Base-by-base conservation (phyloP, 805 yeast genomes). In the Saccharomycopsis sp. region DNA sequence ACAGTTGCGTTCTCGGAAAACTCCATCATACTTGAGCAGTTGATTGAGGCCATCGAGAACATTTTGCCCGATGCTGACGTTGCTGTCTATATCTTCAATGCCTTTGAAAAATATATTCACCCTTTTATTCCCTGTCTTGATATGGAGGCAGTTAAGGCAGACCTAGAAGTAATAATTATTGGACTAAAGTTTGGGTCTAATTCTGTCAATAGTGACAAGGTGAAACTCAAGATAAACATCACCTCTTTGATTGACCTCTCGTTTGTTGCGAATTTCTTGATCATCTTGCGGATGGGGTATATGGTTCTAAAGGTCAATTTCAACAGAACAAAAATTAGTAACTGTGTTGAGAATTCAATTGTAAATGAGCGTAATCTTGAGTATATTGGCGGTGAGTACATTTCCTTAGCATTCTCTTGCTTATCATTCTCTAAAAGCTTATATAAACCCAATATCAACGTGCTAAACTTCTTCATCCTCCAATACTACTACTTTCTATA, bases 71-170 rank as follows among this genome's bases (percentile, higher is more conserved):
- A 44, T 12, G 17, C 19, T 12, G 53, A 57, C n/a, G 34, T 57
- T 2, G 23, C 57, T 1, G 15, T 14, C 24, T 58, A 38, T 54
- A 52, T 60, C 15, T 60, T 52, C 22, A 25, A 52, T 2, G 35
- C 51, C 9, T 60, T 29, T 55, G 63, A 55, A 47, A 53, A 53
- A 22, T 58, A 49, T 51, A n/a, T 60, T 7, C 53, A 58, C 22
- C 63, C 61, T 19, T 60, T 60, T 42, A 35, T 56, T 7, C 61
- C 61, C 12, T 38, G 55, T 3, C 9, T 58, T 9, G 58, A 58
- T 52, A 23, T 60, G 23, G 17, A 22, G 17, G 34, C 34, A 8
- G 51, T 55, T 14, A 55, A 55, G 42, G 53, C 25, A 24, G 58
- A 56, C 20, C 19, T 60, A n/a, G 61, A 55, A 38, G 19, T 52